Conservation (phyloP, 2,329 filamentous ascomycete genomes). For the Ophiocordyceps robertsii region DNA sequence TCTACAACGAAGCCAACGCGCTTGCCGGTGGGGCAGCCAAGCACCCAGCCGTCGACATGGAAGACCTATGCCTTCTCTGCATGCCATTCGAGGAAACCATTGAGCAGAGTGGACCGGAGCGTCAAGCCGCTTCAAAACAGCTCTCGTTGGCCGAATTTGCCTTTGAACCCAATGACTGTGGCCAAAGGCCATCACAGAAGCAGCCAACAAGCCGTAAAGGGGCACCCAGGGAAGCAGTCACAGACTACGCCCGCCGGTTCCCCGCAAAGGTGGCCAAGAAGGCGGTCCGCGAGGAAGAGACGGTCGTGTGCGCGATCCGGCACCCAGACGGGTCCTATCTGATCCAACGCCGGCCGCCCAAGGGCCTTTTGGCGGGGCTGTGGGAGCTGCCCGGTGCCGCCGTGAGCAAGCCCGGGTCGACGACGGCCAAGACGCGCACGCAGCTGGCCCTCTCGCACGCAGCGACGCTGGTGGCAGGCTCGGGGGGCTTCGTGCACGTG, state of each 20-base stretch:
- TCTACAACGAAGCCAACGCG: conserved; percentile 31
- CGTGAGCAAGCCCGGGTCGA: conserved; percentile 11
- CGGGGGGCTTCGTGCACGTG: conserved; percentile 14
- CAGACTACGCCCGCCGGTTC: conserved; percentile 34
- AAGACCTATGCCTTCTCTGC: conserved; percentile 36
- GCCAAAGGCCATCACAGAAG: background rate
- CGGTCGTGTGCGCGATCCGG: conserved; percentile 37
- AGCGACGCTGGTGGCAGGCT: conserved; percentile 9
- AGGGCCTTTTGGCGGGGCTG: conserved; percentile 38
- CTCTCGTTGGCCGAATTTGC: background rate
- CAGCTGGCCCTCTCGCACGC: conserved; percentile 22
- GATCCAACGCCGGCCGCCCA: conserved; percentile 35
- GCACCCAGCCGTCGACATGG: conserved; percentile 24
- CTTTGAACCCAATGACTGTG: background rate
- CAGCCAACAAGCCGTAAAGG: conserved; percentile 4
- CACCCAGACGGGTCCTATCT: conserved; percentile 30
- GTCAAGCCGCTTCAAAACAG: background rate
- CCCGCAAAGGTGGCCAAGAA: conserved; percentile 39
- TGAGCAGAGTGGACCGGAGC: conserved; percentile 7
- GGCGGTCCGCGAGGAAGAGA: conserved; percentile 36
- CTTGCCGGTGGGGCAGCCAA: conserved; percentile 7
- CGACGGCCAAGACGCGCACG: conserved; percentile 17
- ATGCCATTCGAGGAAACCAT: conserved; percentile 27
- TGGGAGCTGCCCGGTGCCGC: conserved; percentile 41
- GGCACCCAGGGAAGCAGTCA: conserved; percentile 14